Evolutionary conservation across 192 early-diverging fungal species (phyloP).

Genomic region (Podila verticillata): DNA sequence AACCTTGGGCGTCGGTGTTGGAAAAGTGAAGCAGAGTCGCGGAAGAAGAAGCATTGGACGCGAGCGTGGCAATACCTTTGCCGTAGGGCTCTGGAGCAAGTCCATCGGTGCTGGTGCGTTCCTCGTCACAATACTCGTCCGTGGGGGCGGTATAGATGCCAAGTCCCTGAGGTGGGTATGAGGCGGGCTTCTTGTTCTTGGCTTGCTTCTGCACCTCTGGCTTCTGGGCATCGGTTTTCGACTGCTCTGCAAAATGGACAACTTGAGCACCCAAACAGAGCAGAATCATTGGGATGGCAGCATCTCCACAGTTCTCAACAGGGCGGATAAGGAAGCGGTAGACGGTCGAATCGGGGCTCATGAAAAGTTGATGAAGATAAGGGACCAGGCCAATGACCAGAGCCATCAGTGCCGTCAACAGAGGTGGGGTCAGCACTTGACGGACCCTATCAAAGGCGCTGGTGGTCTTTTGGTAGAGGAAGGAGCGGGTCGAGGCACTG

Average conservation of each 20-base stretch:
- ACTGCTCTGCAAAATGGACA: conserved; percentile 24
- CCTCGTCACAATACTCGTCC: conserved; percentile 19
- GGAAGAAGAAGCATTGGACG: conserved; percentile 32
- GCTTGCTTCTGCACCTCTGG: neutral
- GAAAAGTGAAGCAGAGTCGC: conserved; percentile 37
- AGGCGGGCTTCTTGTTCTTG: neutral
- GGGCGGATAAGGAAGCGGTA: conserved; percentile 69
- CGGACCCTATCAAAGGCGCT: conserved; percentile 25
- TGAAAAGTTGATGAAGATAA: conserved; percentile 71
- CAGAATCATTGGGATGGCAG: conserved; percentile 84
- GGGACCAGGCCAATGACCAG: conserved; percentile 74
- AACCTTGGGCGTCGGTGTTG: neutral
- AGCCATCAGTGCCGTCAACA: conserved; percentile 75
- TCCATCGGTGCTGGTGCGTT: conserved; percentile 3
- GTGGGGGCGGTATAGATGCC: conserved; percentile 14
- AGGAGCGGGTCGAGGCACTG: conserved; percentile 14
- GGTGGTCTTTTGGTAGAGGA: conserved; percentile 10
- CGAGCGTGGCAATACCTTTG: conserved; percentile 11
- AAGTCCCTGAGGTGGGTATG: neutral
- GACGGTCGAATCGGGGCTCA: conserved; percentile 65
- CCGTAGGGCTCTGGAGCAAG: conserved; percentile 11
- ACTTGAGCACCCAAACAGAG: conserved; percentile 82
- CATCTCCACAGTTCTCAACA: conserved; percentile 78
- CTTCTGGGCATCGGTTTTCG: neutral
- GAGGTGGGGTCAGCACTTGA: conserved; percentile 71